Conservation (phyloP, 192 early-diverging fungal species). For the Mortierella antarctica region DNA sequence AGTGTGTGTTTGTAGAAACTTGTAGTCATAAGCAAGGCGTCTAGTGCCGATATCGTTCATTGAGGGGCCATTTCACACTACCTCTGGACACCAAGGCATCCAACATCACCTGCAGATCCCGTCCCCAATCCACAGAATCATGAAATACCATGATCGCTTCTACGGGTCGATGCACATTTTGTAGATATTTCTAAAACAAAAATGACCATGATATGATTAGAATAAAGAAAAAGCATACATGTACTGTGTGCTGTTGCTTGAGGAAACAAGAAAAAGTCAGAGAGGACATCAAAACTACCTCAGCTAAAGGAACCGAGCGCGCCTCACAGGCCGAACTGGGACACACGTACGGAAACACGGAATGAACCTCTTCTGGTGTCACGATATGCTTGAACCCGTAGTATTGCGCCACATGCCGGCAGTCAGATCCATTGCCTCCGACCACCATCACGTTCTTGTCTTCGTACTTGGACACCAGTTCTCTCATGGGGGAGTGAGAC, state of each 20-base stretch:
- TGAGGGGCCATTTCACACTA: background rate
- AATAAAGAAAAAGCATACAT: too few relatives aligned
- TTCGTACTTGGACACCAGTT: conserved; percentile 68
- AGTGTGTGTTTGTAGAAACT: background rate
- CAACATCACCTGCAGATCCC: conserved; percentile 83
- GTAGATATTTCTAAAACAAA: conserved; percentile 50
- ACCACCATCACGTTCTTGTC: conserved; percentile 78
- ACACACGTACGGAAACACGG: conserved; percentile 70
- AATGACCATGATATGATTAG: background rate
- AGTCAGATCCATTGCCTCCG: conserved; percentile 70
- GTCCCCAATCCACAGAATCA: conserved; percentile 89
- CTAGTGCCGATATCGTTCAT: too few relatives aligned
- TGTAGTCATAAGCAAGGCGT: too few relatives aligned
- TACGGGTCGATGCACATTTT: conserved; percentile 67
- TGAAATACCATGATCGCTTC: conserved; percentile 86
- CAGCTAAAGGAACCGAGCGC: conserved; percentile 24
- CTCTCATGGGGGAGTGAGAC: conserved; percentile 90
- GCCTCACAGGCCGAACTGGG: conserved; percentile 37
- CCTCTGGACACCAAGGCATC: conserved; percentile 67
- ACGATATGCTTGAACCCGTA: conserved; percentile 75
- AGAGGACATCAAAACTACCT: conserved; percentile 20
- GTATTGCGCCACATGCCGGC: conserved; percentile 71
- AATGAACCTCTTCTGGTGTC: conserved; percentile 67
- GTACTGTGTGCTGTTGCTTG: background rate
- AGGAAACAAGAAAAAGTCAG: background rate